Base-by-base conservation (phyloP, 257 asterid genomes). In the Schizonepeta tenuifolia region DNA sequence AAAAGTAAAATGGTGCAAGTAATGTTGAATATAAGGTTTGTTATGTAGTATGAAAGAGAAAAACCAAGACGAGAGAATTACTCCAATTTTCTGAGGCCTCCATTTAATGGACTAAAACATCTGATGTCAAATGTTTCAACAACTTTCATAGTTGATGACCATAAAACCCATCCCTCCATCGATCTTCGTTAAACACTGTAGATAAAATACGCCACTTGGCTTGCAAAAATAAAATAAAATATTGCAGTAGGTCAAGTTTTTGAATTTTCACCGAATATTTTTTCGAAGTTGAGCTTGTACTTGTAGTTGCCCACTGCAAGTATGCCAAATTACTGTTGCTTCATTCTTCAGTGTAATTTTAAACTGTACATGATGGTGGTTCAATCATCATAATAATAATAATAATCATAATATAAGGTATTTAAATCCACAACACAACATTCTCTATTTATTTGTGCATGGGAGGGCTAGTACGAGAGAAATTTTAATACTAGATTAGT, bases 71-170 rank as follows among this genome's bases (percentile, higher is more conserved):
- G 56, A 14, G 69, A 21, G 69, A 73, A 63, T 60, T 61, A n/a
- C 26, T 49, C 57, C 65, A 31, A 68, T 31, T 53, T 60, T 70
- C 31, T 20, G 18, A 21, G 9, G 9, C 69, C 65, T 47, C 53
- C 79, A 79, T 79, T 79, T 57, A 79, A 79, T 79, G 73, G 79
- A 26, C 69, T 43, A 21, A 58, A 72, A 5, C 13, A 56, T 74
- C 47, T 70, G 77, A 65, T 74, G 83, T 70, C 75, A 74, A 58
- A 63, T 56, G 40, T 22, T 57, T 70, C 77, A 79, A 70, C 83
- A 69, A 69, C 65, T 67, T 43, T 4, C 11, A 31, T 15, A 66
- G 50, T 24, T 58, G 24, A 36, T 28, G 63, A 33, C 36, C 73
- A 68, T 33, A 50, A n/a, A n/a, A 21, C 7, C 43, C 26, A 28